Percentiles rank a stretch among this genome's conserved stretches.
phyloP scores from a whole-genome alignment of 306 rosid genomes.

The Lathyrus sativus region DNA sequence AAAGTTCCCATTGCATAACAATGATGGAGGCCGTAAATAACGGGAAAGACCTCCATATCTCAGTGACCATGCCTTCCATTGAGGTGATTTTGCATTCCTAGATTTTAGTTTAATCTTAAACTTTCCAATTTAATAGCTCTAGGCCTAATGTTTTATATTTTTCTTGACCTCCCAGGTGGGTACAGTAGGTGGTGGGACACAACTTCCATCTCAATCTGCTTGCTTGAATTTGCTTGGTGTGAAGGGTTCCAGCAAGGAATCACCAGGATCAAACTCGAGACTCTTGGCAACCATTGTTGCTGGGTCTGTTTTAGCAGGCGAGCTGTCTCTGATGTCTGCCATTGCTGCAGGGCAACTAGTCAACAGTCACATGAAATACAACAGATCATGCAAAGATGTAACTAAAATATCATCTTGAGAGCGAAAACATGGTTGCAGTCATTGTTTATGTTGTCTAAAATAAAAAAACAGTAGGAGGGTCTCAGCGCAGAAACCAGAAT shows the following conservation, averaged over 20 bases:
- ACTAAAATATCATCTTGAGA: constrained; percentile 43
- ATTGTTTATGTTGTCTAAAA: constrained; percentile 37
- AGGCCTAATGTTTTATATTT: constrained; percentile 16
- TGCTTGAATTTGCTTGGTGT: constrained; percentile 78
- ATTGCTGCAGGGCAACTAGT: constrained; percentile 77
- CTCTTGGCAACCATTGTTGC: constrained; percentile 69
- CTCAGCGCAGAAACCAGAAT: constrained; percentile 1
- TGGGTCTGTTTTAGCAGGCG: constrained; percentile 76
- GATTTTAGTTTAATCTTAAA: not conserved
- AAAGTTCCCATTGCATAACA: constrained; percentile 82
- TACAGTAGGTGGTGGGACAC: constrained; percentile 82
- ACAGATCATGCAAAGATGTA: constrained; percentile 63
- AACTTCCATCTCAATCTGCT: constrained; percentile 83
- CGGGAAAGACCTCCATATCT: constrained; percentile 73
- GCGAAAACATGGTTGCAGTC: constrained; percentile 4
- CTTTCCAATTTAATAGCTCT: constrained; percentile 19
- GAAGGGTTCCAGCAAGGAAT: constrained; percentile 70
- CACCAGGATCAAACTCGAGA: constrained; percentile 71
- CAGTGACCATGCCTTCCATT: constrained; percentile 77
- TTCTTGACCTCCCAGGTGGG: constrained; percentile 57
- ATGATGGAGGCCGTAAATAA: constrained; percentile 74
- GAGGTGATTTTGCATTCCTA: constrained; percentile 55
- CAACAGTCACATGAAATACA: constrained; percentile 81
- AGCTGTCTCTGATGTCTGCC: constrained; percentile 74
- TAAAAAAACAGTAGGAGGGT: constrained; percentile 7